Base-by-base conservation (phyloP, 257 asterid species). In the Plantago ovata region DNA sequence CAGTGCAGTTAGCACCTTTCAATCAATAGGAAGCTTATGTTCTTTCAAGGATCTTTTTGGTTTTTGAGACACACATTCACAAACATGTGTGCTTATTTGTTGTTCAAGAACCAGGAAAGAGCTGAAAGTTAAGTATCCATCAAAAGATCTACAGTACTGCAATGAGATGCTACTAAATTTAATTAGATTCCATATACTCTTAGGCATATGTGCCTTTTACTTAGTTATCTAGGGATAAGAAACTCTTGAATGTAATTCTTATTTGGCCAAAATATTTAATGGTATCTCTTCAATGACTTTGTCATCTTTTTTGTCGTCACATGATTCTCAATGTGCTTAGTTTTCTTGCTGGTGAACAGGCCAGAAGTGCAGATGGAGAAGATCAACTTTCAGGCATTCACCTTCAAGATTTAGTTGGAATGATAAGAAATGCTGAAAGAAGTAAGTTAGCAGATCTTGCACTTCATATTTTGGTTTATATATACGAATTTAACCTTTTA, bases 381-480 rank as follows among this genome's bases (percentile, higher is more conserved):
- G 80, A 75, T 54, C 76, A 78, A 58, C 70, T 72, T 60, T 58
- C 91, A 38, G 72, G 75, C 60, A 53, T 73, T 60, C 77, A 81
- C 51, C 77, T 80, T 65, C 78, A 75, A 69, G 95, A 86, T 75
- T 75, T 88, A 71, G 64, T 86, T 70, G 85, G 79, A 64, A 85
- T 92, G 98, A 92, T 92, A 77, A 73, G 86, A 78, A 77, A 80
- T 60, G 94, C 98, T 10, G 95, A 89, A 72, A 84, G 66, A 69
- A 92, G 98, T 92, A 76, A 70, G 82, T 59, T 14, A 50, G 7
- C 36, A 28, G 7, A 28, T 1, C 7, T 3, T 28, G 36, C 36
- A 28, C 36, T 28, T 28, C 0, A 28, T 28, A 28, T 28, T 28
- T n/a, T 28, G 6, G 36, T 28, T 28, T 28, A 28, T 28, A 3